Conservation (phyloP, 805 yeast species). For the Pichia pseudocactophila region DNA sequence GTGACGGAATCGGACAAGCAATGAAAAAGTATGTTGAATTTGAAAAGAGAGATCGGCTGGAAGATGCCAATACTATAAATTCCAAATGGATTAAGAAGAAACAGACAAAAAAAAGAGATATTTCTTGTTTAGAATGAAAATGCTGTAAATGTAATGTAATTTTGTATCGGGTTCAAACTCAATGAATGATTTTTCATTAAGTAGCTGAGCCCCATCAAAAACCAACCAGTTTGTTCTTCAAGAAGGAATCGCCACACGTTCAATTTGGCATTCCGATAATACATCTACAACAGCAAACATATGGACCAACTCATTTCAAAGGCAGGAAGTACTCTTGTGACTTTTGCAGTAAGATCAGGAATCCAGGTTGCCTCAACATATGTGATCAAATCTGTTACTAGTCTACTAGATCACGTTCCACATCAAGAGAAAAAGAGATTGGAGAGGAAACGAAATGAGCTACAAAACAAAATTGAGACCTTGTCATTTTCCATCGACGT, state of each 20-base stretch:
- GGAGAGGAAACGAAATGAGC: slow-evolving; percentile 29
- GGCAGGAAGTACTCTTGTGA: slow-evolving; percentile 73
- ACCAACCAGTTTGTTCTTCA: no score
- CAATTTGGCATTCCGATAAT: no score
- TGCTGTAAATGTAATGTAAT: no score
- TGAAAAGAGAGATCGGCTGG: slow-evolving; percentile 46
- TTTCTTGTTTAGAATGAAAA: no score
- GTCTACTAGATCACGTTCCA: slow-evolving; percentile 46
- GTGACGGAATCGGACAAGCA: slow-evolving; percentile 73
- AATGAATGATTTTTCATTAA: no score
- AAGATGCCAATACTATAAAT: slow-evolving; percentile 62
- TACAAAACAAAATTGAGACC: slow-evolving; percentile 51
- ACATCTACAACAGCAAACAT: neutral
- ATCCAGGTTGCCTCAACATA: slow-evolving; percentile 65
- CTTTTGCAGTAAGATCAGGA: slow-evolving; percentile 71
- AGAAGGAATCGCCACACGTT: no score
- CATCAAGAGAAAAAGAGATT: slow-evolving; percentile 31
- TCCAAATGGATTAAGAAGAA: slow-evolving; percentile 46
- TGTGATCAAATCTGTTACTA: slow-evolving; percentile 57
- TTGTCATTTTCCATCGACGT: slow-evolving; percentile 61
- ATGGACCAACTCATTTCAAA: slow-evolving; percentile 35
- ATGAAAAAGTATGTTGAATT: slow-evolving; percentile 50
- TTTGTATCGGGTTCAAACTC: no score
- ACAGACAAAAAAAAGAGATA: slow-evolving; percentile 11
- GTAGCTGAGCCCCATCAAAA: no score